These are phyloP conservation scores for Aspergillus fischeri DNA, from an alignment of 2,329 filamentous ascomycete genomes.

Conservation along the genomic window DNA sequence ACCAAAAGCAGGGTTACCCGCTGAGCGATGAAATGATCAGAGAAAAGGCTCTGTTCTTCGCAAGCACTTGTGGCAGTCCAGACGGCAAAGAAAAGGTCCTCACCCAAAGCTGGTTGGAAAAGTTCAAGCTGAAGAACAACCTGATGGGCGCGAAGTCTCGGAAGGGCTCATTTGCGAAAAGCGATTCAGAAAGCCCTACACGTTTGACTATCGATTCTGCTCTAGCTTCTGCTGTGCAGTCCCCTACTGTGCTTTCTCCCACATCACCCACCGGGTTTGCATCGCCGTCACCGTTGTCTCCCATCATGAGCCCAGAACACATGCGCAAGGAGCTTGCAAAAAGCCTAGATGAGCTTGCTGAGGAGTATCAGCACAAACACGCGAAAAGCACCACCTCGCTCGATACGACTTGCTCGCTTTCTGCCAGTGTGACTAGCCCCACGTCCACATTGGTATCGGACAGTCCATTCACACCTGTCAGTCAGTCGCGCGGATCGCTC, in stretches of 20 bases:
- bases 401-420: conserved; percentile 64
- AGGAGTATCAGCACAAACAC: conserved; percentile 60
- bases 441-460: conserved; percentile 76
- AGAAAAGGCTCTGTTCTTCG: conserved; percentile 79
- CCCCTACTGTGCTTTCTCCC: conserved; percentile 66
- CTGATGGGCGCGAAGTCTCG: conserved; percentile 52
- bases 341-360: conserved; percentile 57
- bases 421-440: conserved; percentile 67
- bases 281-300: conserved; percentile 67
- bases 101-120: conserved; percentile 79
- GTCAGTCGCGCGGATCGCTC: conserved; percentile 47
- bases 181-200: conserved; percentile 64
- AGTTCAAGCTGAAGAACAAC: conserved; percentile 88
- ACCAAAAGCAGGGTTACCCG: conserved; percentile 68
- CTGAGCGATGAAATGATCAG: conserved; percentile 77
- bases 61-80: conserved; percentile 64
- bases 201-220: conserved; percentile 54
- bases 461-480: conserved; percentile 60
- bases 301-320: conserved; percentile 66
- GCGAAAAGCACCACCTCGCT: conserved; percentile 65
- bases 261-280: conserved; percentile 63
- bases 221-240: conserved; percentile 55
- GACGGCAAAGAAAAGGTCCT: conserved; percentile 69
- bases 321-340: conserved; percentile 57
- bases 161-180: conserved; percentile 52